Evolutionary conservation across 495 filamentous ascomycete species (phyloP).

Genomic region (Trichoderma asperelloides): DNA sequence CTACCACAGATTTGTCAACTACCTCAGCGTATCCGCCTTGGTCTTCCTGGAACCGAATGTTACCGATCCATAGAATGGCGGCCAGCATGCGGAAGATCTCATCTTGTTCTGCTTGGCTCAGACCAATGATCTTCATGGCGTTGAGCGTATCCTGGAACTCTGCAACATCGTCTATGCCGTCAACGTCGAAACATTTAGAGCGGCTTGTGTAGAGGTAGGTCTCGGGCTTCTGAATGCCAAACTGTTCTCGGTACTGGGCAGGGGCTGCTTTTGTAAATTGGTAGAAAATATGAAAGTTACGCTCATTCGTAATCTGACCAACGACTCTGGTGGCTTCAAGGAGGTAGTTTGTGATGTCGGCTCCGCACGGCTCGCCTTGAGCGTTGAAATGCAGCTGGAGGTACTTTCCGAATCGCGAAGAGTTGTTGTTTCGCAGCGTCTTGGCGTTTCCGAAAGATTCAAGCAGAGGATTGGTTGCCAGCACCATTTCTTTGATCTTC

Average conservation of each 20-base stretch:
- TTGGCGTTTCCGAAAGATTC: constrained; percentile 99
- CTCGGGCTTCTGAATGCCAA: constrained; percentile 83
- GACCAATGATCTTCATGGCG: constrained; percentile 90
- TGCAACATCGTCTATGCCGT: constrained; percentile 81
- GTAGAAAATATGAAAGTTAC: constrained; percentile 99
- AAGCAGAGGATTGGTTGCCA: constrained; percentile 93
- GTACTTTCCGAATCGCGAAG: constrained; percentile 96
- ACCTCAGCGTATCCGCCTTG: constrained; percentile 83
- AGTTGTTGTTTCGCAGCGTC: constrained; percentile 97
- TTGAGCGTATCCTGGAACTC: constrained; percentile 90
- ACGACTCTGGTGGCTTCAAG: constrained; percentile 94
- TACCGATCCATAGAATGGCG: constrained; percentile 89
- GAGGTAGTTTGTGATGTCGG: constrained; percentile 96
- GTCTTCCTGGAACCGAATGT: constrained; percentile 79
- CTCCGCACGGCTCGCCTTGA: constrained; percentile 88
- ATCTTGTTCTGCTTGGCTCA: constrained; percentile 84
- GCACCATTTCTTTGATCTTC: constrained; percentile 96
- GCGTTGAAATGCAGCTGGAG: constrained; percentile 94
- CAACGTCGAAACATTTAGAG: constrained; percentile 89
- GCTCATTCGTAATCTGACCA: constrained; percentile 88
- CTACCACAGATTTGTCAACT: constrained; percentile 76
- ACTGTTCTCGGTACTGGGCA: constrained; percentile 71
- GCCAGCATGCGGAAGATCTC: constrained; percentile 95
- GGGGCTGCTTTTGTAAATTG: constrained; percentile 95
- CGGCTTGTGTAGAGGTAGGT: constrained; percentile 91